A percentile compares a stretch with the other conserved stretches of the same genome.
Evolutionary conservation across 2,329 filamentous ascomycete genomes (phyloP).

Genomic region (Neopestalotiopsis sp.): DNA sequence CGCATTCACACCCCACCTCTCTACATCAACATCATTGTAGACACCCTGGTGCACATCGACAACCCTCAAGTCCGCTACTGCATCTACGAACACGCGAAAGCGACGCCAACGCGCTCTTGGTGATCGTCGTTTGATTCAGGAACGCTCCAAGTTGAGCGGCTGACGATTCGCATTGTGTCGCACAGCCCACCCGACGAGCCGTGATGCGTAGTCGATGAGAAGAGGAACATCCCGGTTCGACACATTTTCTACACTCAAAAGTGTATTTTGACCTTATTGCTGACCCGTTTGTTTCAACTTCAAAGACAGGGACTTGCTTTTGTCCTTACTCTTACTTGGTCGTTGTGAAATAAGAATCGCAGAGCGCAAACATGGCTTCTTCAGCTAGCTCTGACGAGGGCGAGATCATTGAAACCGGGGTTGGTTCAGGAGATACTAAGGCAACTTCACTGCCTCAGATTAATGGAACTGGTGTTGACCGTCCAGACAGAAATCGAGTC

Average conservation of each 20-base stretch:
- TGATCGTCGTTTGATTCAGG: neutral
- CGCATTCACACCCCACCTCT: neutral
- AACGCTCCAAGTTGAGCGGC: neutral
- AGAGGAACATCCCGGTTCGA: slow-evolving; percentile 41
- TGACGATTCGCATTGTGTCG: slow-evolving; percentile 9
- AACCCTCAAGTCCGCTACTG: neutral
- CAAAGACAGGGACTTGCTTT: slow-evolving; percentile 32
- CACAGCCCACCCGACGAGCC: slow-evolving; percentile 22
- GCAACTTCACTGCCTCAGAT: slow-evolving; percentile 83
- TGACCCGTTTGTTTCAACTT: slow-evolving; percentile 32
- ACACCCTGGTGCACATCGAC: no score
- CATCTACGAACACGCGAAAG: neutral
- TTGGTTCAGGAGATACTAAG: slow-evolving; percentile 68
- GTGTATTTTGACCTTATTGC: slow-evolving; percentile 29
- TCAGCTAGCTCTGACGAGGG: slow-evolving; percentile 79
- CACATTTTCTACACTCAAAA: slow-evolving; percentile 38
- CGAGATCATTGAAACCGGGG: slow-evolving; percentile 76
- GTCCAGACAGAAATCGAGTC: slow-evolving; percentile 79
- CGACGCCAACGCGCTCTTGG: neutral
- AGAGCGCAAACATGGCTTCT: slow-evolving; percentile 33
- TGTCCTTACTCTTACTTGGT: slow-evolving; percentile 25
- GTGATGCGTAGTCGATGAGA: slow-evolving; percentile 35
- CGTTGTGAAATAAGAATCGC: slow-evolving; percentile 33
- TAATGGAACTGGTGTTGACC: slow-evolving; percentile 89
- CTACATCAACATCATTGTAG: neutral